Evolutionary conservation across 2,329 filamentous ascomycete species (phyloP), one percentile per base, ranked within the genome.

Genomic region (Coniochaeta sp.): DNA sequence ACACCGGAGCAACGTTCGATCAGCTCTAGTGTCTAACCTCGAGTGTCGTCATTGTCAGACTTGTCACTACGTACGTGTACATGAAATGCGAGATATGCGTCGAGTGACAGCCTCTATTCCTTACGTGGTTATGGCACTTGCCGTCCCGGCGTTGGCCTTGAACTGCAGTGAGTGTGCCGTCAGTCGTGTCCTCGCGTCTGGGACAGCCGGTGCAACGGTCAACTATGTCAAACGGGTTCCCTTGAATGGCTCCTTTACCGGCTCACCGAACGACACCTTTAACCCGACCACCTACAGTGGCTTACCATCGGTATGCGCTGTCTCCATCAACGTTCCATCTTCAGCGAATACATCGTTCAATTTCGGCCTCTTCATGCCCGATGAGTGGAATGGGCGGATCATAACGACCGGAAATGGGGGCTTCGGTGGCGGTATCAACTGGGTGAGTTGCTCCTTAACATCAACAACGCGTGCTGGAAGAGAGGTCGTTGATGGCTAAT

Each of bases 371-470:
- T 65, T 70, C 49, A 56, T 69, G 5, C 66, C 66, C 0, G 52
- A 55, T 1, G 35, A 55, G 10, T 70, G 67, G 67, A 66, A 65
- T 33, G 52, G 53, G 6, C 57, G 64, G 14, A 60, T 68, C 48
- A 57, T 69, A 26, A 57, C 62, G 2, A 59, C 59, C 0, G 67
- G 67, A 6, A 67, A 67, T 38, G 64, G 63, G 12, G 67, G 60
- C 16, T 62, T 63, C 42, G 60, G 55, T 1, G 67, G 67, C n/a
- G 64, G 63, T 24, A 65, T 67, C 55, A 67, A 67, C 54, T 65
- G 63, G 57, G 58, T 59, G 13, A 12, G 32, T n/a, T 35, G 6
- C 6, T 6, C 27, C 27, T 12, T 6, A 12, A 6, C 6, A 12
- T n/a, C 27, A 30, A 6, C 27, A 30, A 30, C 27, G 27, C 27